Evolutionary conservation across 2,329 filamentous ascomycete species (phyloP), one percentile per base, ranked within the genome.

Genomic region (Calonectria hongkongensis): DNA sequence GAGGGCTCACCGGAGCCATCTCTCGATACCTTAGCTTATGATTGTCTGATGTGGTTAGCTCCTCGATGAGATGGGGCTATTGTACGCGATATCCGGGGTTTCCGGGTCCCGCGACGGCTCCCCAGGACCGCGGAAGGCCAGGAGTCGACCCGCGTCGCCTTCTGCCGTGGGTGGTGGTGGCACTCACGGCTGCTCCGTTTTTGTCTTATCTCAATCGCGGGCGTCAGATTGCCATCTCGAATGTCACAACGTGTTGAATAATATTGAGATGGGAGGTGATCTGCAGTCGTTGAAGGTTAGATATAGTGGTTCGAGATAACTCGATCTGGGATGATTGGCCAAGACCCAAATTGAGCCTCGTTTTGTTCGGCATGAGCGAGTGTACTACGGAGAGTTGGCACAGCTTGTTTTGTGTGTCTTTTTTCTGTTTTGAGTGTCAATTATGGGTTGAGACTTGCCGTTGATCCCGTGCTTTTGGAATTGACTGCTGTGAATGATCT

Each of bases 31-130:
- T 60, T 60, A 43, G 54, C 36, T 60, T 60, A 60, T 15, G 21
- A 41, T 60, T 60, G 54, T 60, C 54, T 36, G 54, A 60, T 60
- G 15, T 28, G 36, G 54, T 15, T 60, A 60, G 54, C n/a, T 60
- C 54, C 4, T 41, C 33, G 54, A 60, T 60, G 54, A 13, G 33
- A 60, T 60, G 54, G 54, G 39, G 54, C 15, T 36, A 41, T 41
- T 60, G 21, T 16, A 27, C 25, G 36, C 54, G 54, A 60, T 60
- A 36, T 13, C 54, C 54, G 54, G 54, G 54, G 54, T 60, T 60
- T 25, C 54, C 54, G 54, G 54, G 33, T 27, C 13, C 54, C 54
- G 54, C 12, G n/a, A 60, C 33, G 54, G 36, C 33, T 60, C 21
- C 33, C 54, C 33, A 60, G n/a, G 36, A 1, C 33, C 54, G 54